Evolutionary conservation across 1,284 basidiomycete genomes (phyloP).

Genomic region (Sporisorium graminicola): DNA sequence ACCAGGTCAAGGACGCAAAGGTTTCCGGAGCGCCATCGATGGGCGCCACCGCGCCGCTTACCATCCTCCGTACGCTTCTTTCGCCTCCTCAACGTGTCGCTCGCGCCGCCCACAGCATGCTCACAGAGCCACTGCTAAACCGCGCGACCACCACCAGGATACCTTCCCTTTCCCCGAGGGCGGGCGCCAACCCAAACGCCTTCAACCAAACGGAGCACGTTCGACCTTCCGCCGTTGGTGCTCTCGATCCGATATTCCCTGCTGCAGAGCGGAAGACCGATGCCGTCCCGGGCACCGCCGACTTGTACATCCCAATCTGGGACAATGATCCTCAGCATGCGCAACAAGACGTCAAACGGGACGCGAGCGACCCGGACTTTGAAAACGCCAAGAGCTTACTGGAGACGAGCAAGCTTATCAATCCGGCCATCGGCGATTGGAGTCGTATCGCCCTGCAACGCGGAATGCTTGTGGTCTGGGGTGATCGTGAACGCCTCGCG

Average conservation of each 20-base stretch:
- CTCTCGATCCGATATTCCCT: conserved; percentile 58
- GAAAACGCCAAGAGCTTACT: conserved; percentile 33
- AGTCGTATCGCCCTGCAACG: conserved; percentile 46
- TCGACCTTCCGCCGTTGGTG: conserved; percentile 26
- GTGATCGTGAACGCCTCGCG: conserved; percentile 62
- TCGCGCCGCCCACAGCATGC: conserved; percentile 45
- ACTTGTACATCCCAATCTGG: conserved; percentile 54
- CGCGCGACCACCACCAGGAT: conserved; percentile 14
- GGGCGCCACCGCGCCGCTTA: conserved; percentile 28
- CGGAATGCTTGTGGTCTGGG: conserved; percentile 64
- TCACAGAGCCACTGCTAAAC: conserved; percentile 57
- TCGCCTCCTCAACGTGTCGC: conserved; percentile 43
- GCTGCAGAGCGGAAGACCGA: conserved; percentile 50
- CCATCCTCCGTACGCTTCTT: conserved; percentile 31
- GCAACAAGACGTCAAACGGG: conserved; percentile 8
- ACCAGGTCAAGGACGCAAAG: neutral
- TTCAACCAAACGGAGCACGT: conserved; percentile 36
- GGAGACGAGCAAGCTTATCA: conserved; percentile 57
- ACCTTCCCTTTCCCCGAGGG: conserved; percentile 1
- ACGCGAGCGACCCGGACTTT: conserved; percentile 27
- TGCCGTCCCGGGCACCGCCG: conserved; percentile 36
- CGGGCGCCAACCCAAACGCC: conserved; percentile 15
- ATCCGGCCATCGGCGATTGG: conserved; percentile 65
- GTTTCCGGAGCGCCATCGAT: neutral
- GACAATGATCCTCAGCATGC: neutral